Percentiles rank a stretch among this genome's conserved stretches.
Evolutionary conservation across 1,139 yeast species (phyloP).

Genomic region (Blastobotrys illinoisensis): DNA sequence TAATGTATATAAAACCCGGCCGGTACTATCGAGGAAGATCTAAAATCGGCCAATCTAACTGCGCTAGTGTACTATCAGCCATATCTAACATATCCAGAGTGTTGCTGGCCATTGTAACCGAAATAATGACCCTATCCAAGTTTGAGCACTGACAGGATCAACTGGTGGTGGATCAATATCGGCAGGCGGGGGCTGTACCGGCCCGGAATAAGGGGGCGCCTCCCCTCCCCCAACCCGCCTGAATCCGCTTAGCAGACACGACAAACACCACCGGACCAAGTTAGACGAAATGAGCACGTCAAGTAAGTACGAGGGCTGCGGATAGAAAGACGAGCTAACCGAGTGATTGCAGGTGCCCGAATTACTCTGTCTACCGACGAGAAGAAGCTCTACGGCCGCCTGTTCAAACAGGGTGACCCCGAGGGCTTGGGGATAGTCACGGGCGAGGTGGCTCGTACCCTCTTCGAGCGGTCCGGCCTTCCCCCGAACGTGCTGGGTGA

Average conservation of each 20-base stretch:
- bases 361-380: constrained; percentile 66
- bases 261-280: not conserved
- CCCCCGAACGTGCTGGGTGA: constrained; percentile 77
- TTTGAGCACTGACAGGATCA: too few relatives aligned
- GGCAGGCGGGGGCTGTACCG: not conserved
- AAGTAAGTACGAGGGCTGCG: not conserved
- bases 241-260: not conserved
- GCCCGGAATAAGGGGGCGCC: not conserved
- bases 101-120: too few relatives aligned
- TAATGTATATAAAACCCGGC: not conserved
- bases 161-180: too few relatives aligned
- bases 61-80: too few relatives aligned
- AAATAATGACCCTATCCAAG: too few relatives aligned
- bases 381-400: constrained; percentile 61
- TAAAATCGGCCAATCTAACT: too few relatives aligned
- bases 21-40: too few relatives aligned
- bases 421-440: constrained; percentile 78
- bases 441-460: constrained; percentile 81
- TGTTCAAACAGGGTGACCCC: constrained; percentile 74
- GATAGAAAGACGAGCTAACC: not conserved
- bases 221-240: not conserved
- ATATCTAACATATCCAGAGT: too few relatives aligned
- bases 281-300: constrained; percentile 1
- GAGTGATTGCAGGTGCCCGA: not conserved
- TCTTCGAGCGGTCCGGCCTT: constrained; percentile 82